Percentiles rank a stretch among this genome's conserved stretches.
Evolutionary conservation across 768 basidiomycete genomes (phyloP).

Genomic region (Tulasnella sp.): DNA sequence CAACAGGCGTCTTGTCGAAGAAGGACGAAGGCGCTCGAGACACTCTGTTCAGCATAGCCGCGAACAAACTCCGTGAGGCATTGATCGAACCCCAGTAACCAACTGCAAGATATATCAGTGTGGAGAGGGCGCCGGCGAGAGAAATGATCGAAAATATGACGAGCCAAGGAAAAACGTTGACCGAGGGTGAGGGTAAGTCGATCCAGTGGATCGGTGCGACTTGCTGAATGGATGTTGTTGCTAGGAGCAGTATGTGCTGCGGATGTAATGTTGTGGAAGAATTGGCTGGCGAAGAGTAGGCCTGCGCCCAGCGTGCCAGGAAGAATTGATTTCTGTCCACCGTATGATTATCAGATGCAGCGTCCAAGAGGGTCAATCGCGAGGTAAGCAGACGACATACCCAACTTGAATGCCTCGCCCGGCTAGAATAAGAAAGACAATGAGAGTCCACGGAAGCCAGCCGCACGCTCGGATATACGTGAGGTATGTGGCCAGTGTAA

Average conservation of each 20-base stretch:
- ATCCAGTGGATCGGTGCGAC: constrained; percentile 17
- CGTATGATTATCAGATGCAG: not conserved
- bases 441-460: constrained; percentile 42
- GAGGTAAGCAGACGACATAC: too few relatives aligned
- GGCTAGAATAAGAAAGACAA: constrained; percentile 40
- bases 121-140: constrained; percentile 42
- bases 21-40: constrained; percentile 56
- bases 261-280: not conserved
- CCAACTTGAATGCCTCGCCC: constrained; percentile 42
- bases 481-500: constrained; percentile 47
- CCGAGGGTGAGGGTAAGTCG: constrained; percentile 45
- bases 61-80: constrained; percentile 47
- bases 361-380: not conserved
- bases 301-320: constrained; percentile 59
- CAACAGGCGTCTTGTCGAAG: constrained; percentile 66
- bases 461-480: constrained; percentile 58
- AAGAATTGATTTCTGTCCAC: constrained; percentile 38
- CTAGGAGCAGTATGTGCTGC: not conserved
- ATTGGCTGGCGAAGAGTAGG: constrained; percentile 31
- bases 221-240: not conserved
- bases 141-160: constrained; percentile 54
- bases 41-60: constrained; percentile 41
- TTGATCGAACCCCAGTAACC: constrained; percentile 62
- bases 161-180: constrained; percentile 55
- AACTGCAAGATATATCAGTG: constrained; percentile 45